Evolutionary conservation across 192 early-diverging fungal genomes (phyloP).

Genomic region (Podila minutissima): DNA sequence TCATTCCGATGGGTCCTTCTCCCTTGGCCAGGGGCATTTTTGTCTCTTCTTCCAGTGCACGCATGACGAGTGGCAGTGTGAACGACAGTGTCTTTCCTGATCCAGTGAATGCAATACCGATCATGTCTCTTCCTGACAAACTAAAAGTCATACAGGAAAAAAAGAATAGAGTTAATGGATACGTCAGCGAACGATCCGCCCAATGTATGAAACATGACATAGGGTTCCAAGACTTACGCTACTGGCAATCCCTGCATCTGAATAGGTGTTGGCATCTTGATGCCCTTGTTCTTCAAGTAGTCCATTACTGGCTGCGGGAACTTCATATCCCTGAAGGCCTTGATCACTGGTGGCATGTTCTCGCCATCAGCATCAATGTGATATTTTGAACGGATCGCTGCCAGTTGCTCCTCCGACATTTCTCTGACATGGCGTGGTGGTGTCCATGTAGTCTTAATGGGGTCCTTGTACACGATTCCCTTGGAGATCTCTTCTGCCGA

Average conservation of each 20-base stretch:
- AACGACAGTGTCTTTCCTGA: constrained; percentile 97
- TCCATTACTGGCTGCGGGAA: constrained; percentile 81
- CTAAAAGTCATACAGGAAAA: constrained; percentile 18
- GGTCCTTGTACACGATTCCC: constrained; percentile 86
- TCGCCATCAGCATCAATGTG: constrained; percentile 94
- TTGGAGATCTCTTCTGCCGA: constrained; percentile 89
- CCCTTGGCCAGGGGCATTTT: constrained; percentile 82
- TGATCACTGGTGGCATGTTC: constrained; percentile 85
- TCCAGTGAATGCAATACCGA: constrained; percentile 98
- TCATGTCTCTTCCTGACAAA: constrained; percentile 94
- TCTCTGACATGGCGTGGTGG: constrained; percentile 79
- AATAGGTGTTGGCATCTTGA: constrained; percentile 93
- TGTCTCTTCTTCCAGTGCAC: constrained; percentile 93
- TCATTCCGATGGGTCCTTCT: constrained; percentile 95
- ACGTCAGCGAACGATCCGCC: too few relatives aligned
- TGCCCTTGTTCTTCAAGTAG: constrained; percentile 83
- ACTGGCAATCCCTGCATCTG: constrained; percentile 97
- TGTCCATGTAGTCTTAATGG: constrained; percentile 88
- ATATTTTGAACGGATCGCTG: constrained; percentile 78
- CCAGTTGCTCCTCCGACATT: constrained; percentile 58
- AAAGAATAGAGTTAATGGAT: too few relatives aligned
- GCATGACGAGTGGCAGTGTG: constrained; percentile 91
- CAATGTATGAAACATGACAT: background rate
- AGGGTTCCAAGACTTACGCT: constrained; percentile 55
- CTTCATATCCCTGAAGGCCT: constrained; percentile 86